A percentile compares a stretch with the other conserved stretches of the same genome.
phyloP scores from a whole-genome alignment of 1,139 yeast genomes.

The Eremothecium coryli region DNA sequence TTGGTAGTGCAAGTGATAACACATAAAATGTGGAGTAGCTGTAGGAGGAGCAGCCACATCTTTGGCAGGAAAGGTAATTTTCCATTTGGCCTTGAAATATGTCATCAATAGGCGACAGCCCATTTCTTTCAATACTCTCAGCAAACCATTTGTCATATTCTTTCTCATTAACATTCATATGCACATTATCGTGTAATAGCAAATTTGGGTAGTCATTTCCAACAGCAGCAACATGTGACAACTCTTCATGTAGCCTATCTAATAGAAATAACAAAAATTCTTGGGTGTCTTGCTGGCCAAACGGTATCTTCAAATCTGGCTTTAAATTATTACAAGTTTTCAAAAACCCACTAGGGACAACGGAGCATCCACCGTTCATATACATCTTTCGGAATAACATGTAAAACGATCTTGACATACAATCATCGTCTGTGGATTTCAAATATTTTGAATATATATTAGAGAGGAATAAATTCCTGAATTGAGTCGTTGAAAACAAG shows the following conservation, averaged over 20 bases:
- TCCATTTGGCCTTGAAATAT: conserved; percentile 62
- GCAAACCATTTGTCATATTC: conserved; percentile 58
- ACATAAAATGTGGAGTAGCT: conserved; percentile 55
- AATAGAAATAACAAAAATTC: conserved; percentile 59
- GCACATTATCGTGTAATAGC: conserved; percentile 32
- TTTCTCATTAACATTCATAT: conserved; percentile 31
- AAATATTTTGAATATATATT: conserved; percentile 38
- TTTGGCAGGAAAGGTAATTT: conserved; percentile 50
- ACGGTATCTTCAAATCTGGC: conserved; percentile 59
- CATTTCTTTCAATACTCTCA: conserved; percentile 43
- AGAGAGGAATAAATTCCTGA: conserved; percentile 38
- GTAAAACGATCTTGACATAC: conserved; percentile 41
- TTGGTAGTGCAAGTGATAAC: conserved; percentile 60
- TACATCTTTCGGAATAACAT: conserved; percentile 40
- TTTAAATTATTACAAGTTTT: conserved; percentile 44
- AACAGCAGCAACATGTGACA: conserved; percentile 36
- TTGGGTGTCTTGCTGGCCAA: conserved; percentile 72
- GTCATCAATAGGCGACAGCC: conserved; percentile 56
- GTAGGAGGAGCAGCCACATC: conserved; percentile 52
- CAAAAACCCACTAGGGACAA: conserved; percentile 57
- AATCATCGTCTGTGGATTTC: conserved; percentile 26
- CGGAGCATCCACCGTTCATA: conserved; percentile 48
- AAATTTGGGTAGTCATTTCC: conserved; percentile 33
- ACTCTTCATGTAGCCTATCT: conserved; percentile 63
- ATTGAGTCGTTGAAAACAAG: conserved; percentile 43